A percentile compares a stretch with the other conserved stretches of the same genome.
These are phyloP conservation scores for Oryza meyeriana DNA, from an alignment of 176 grass and related monocot species.

Conservation along the genomic window DNA sequence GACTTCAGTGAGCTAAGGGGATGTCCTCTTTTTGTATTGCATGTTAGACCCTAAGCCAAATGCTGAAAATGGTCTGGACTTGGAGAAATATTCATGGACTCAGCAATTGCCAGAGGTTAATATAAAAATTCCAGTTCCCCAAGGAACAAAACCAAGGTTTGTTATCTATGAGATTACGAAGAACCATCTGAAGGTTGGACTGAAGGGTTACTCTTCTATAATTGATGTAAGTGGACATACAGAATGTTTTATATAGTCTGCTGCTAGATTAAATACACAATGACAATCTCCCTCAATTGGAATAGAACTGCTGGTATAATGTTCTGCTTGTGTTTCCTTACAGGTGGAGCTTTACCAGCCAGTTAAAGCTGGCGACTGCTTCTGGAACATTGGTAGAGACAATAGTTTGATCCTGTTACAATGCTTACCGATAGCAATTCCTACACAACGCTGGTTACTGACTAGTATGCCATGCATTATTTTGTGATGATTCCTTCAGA, in stretches of 20 bases:
- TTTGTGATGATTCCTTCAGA: slow-evolving; percentile 14
- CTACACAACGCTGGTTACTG: neutral
- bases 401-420: neutral
- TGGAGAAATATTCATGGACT: slow-evolving; percentile 66
- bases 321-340: neutral
- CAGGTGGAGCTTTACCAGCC: slow-evolving; percentile 56
- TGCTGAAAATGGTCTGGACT: slow-evolving; percentile 52
- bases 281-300: neutral
- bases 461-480: neutral
- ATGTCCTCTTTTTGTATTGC: neutral
- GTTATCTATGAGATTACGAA: slow-evolving; percentile 57
- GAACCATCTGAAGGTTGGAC: slow-evolving; percentile 53
- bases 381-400: slow-evolving; percentile 63
- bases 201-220: slow-evolving; percentile 46
- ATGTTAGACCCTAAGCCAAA: slow-evolving; percentile 43
- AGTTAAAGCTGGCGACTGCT: slow-evolving; percentile 52
- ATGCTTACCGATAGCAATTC: neutral
- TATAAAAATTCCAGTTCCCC: slow-evolving; percentile 43
- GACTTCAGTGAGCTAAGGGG: neutral
- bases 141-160: slow-evolving; percentile 52
- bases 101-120: slow-evolving; percentile 56
- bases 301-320: neutral
- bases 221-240: slow-evolving; percentile 45
- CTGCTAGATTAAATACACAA: neutral
- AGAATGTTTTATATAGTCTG: neutral